Evolutionary conservation across 192 early-diverging fungal genomes (phyloP), one percentile per base, ranked within the genome.

Genomic region (Entomortierella beljakovae): DNA sequence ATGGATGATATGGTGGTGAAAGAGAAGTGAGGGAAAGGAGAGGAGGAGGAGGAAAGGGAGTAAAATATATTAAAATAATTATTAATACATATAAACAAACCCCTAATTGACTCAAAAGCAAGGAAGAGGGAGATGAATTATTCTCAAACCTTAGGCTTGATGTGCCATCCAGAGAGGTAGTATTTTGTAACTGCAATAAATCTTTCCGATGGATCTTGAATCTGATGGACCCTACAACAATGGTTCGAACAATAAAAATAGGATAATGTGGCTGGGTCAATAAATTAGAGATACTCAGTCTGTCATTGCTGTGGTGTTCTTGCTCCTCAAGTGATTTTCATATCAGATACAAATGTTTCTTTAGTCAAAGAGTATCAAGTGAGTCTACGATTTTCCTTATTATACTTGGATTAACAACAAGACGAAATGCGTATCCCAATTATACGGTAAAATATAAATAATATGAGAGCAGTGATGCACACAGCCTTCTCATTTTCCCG

Each of bases 81-180:
- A 13, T 43, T 43, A 18, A 43, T 43, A 43, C 10, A 43, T 18
- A 43, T 18, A 43, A 43, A 43, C 42, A 13, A 43, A 43, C 9
- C 42, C 18, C 9, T 13, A 43, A 43, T n/a, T 43, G 8, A 43
- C 42, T 43, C 18, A 18, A 43, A 8, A 43, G 42, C 18, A 43
- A 18, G 42, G 18, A 18, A 43, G 18, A 53, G 28, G 23, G 6
- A 9, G 51, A 16, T 34, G 25, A 16, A 34, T 13, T 48, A 16
- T 64, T 25, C 22, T 64, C 29, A 20, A 84, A 94, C 94, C 89
- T 91, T 93, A 32, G 96, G 95, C 75, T 90, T 92, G 61, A 96
- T 94, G 67, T 98, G 95, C 94, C 94, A 97, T 20, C 95, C 95
- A 37, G 93, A 93, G 61, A 97, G 81, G 80, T 91, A 97, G 80